A percentile compares a stretch with the other conserved stretches of the same genome.
These are phyloP conservation scores for Maudiozyma bulderi DNA, from an alignment of 805 yeast species.

Conservation along the genomic window DNA sequence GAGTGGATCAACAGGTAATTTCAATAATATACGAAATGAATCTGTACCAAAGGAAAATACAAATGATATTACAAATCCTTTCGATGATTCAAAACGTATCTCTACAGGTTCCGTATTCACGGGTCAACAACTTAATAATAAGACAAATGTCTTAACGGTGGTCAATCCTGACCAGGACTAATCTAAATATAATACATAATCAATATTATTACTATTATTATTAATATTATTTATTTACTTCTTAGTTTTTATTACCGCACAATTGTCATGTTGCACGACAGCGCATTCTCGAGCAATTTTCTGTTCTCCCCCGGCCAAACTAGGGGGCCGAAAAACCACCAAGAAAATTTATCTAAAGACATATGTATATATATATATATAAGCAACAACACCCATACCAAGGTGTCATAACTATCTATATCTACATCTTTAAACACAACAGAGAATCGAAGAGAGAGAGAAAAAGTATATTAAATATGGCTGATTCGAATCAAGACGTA, in stretches of 20 bases:
- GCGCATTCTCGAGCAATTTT: no score
- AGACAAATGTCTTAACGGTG: constrained; percentile 60
- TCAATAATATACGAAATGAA: not conserved
- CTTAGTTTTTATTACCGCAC: not conserved
- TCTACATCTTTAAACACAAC: no score
- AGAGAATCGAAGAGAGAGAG: not conserved
- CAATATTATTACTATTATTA: not conserved
- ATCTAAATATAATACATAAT: not conserved
- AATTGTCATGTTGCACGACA: no score
- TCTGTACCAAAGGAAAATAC: not conserved
- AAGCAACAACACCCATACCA: no score
- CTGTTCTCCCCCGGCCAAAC: no score
- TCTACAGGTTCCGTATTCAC: constrained; percentile 84
- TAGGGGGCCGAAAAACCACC: no score
- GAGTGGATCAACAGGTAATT: not conserved
- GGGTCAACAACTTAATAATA: constrained; percentile 64
- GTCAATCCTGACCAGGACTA: constrained; percentile 62
- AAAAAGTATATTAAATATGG: not conserved
- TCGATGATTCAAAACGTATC: constrained; percentile 70
- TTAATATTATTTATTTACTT: not conserved
- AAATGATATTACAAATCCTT: constrained; percentile 35
- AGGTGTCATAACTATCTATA: no score
- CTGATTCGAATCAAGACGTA: constrained; percentile 12
- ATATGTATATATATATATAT: no score
- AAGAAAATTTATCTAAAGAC: no score